Base-by-base conservation (phyloP, 2,329 filamentous ascomycete genomes). In the Neocucurbitaria cava region DNA sequence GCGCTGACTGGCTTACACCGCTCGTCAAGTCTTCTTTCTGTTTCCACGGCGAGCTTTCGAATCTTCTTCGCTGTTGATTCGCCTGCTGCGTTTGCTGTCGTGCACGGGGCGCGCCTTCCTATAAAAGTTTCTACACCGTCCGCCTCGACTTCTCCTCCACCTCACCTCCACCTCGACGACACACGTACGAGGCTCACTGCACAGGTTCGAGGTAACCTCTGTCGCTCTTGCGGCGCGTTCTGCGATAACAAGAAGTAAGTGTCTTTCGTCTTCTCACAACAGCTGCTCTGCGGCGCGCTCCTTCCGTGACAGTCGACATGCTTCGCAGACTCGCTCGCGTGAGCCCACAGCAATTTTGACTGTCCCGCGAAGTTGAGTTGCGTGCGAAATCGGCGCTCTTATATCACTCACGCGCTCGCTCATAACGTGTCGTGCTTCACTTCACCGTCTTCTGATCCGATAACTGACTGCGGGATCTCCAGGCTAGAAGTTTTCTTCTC, bases 51-150 rank as follows among this genome's bases (percentile, higher is more conserved):
- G 17, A 11, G 43, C 23, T 20, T 17, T 24, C 41, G 38, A 46
- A 8, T 47, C 30, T 5, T 43, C 10, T 33, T 31, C 30, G 15
- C 15, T 39, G 11, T 20, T 21, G 17, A 21, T 21, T 39, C 6
- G 18, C 39, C 42, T 26, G 39, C 30, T 31, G 55, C 21, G 45
- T 54, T 56, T 47, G 46, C 47, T 46, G 54, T 33, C 35, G 56
- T 54, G 42, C 49, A 52, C 35, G 39, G 54, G 48, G 44, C 56
- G 54, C 54, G 42, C 54, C 58, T 64, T 55, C 53, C 46, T 39
- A 17, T 50, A 47, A 51, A 53, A 46, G 40, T 11, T 44, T 24
- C 38, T 33, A 18, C 45, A 20, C 46, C 30, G 52, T 54, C 46
- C 46, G 17, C 35, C 39, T 46, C 50, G 40, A 13, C 15, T 11